These are phyloP conservation scores for Rosa persica DNA, from an alignment of 306 rosid genomes.

Conservation along the genomic window DNA sequence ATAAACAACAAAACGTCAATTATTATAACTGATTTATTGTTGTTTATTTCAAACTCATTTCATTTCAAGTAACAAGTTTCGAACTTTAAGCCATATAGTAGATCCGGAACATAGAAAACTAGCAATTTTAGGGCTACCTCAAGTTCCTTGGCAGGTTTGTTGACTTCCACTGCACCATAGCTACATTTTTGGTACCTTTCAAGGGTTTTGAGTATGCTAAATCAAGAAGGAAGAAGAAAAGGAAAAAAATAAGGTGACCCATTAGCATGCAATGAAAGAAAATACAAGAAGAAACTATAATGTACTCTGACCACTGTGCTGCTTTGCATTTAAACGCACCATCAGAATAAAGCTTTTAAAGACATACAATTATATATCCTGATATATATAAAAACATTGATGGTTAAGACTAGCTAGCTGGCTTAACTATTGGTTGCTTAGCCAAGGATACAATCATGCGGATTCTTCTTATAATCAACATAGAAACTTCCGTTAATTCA, in stretches of 20 bases:
- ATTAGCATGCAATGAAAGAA: not conserved
- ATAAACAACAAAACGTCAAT: not conserved
- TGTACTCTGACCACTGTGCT: not conserved
- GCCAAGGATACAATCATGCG: not conserved
- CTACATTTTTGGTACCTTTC: slow-evolving; percentile 90
- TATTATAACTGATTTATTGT: not conserved
- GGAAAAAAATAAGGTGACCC: not conserved
- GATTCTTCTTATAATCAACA: not conserved
- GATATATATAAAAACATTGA: not conserved
- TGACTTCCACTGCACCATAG: slow-evolving; percentile 89
- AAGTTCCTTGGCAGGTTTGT: slow-evolving; percentile 79
- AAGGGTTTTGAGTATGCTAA: slow-evolving; percentile 52
- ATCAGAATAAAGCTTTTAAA: not conserved
- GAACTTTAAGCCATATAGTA: not conserved
- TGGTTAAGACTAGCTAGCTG: not conserved
- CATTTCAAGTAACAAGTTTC: not conserved
- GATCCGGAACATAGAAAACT: not conserved
- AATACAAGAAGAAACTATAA: not conserved
- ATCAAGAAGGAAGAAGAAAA: not conserved
- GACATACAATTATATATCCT: not conserved
- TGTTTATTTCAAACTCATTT: not conserved
- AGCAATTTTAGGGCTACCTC: slow-evolving; percentile 50
- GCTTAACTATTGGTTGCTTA: not conserved
- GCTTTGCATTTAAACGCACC: not conserved
- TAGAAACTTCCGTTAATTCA: too few species aligned